Evolutionary conservation across 2,329 filamentous ascomycete genomes (phyloP).

Genomic region (Fusarium torreyae): DNA sequence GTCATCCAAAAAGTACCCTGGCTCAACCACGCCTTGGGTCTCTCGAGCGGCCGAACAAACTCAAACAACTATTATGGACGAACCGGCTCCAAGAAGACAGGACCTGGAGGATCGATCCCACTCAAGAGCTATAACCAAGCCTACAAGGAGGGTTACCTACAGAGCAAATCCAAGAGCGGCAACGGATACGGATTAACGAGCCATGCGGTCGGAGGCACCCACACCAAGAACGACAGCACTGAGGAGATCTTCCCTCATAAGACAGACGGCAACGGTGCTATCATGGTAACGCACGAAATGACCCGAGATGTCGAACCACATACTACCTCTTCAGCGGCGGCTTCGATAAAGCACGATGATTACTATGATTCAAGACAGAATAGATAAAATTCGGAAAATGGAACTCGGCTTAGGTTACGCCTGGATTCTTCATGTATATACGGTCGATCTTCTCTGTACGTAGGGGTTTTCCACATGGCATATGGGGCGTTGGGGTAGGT

Average conservation of each 20-base stretch:
- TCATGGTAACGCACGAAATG: constrained; percentile 41
- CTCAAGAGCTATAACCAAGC: constrained; percentile 34
- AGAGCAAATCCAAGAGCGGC: constrained; percentile 22
- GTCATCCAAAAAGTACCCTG: constrained; percentile 50
- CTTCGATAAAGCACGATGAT: constrained; percentile 21
- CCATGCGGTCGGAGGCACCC: constrained; percentile 31
- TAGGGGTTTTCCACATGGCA: too few relatives aligned
- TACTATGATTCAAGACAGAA: constrained; percentile 9
- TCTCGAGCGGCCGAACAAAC: constrained; percentile 42
- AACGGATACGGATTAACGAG: constrained; percentile 36
- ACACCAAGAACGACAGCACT: constrained; percentile 41
- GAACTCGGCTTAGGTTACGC: too few relatives aligned
- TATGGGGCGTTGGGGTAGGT: too few relatives aligned
- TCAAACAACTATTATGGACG: constrained; percentile 31
- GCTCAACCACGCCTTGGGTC: constrained; percentile 50
- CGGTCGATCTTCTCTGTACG: too few relatives aligned
- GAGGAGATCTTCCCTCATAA: constrained; percentile 45
- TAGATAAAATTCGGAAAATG: too few relatives aligned
- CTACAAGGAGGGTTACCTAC: constrained; percentile 28
- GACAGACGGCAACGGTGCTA: constrained; percentile 38
- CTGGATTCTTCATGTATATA: background rate
- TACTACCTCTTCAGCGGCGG: constrained; percentile 19
- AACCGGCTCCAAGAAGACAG: constrained; percentile 22
- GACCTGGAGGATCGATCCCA: constrained; percentile 24
- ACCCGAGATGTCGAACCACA: constrained; percentile 34